These are phyloP conservation scores for Groenewaldozyma tartarivorans DNA, from an alignment of 805 yeast genomes.

Conservation along the genomic window DNA sequence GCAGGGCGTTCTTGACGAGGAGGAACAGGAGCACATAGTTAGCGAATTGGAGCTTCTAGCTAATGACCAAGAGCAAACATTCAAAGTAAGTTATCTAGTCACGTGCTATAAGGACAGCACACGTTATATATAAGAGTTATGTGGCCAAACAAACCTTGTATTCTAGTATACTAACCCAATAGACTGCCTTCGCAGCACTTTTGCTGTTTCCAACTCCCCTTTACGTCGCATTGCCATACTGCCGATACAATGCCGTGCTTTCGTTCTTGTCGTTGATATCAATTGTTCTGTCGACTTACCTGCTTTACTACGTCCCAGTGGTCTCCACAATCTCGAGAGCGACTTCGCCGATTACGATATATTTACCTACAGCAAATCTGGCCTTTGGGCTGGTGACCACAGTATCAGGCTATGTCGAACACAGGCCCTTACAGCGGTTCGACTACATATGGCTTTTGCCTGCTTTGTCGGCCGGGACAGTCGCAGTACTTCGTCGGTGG, in stretches of 20 bases:
- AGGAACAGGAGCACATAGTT: constrained; percentile 25
- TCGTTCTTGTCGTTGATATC: constrained; percentile 22
- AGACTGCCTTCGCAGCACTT: constrained; percentile 20
- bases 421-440: constrained; percentile 19
- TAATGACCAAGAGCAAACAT: constrained; percentile 14
- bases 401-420: constrained; percentile 17
- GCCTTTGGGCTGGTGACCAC: constrained; percentile 17
- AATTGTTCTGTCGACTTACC: constrained; percentile 17
- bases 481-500: constrained; percentile 21
- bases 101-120: neutral
- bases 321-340: constrained; percentile 1
- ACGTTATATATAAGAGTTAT: too few relatives aligned
- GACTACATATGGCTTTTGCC: constrained; percentile 28
- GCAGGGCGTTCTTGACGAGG: constrained; percentile 11
- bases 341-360: neutral
- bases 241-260: constrained; percentile 20
- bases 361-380: constrained; percentile 6
- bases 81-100: constrained; percentile 9
- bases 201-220: constrained; percentile 26
- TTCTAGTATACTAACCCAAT: too few relatives aligned
- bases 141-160: too few relatives aligned
- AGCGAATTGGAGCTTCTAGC: constrained; percentile 18
- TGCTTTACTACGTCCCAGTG: constrained; percentile 16
- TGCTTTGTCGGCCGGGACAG: constrained; percentile 16
- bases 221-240: constrained; percentile 21